Conservation (phyloP, 2,329 filamentous ascomycete species). For the Fusarium sp. region DNA sequence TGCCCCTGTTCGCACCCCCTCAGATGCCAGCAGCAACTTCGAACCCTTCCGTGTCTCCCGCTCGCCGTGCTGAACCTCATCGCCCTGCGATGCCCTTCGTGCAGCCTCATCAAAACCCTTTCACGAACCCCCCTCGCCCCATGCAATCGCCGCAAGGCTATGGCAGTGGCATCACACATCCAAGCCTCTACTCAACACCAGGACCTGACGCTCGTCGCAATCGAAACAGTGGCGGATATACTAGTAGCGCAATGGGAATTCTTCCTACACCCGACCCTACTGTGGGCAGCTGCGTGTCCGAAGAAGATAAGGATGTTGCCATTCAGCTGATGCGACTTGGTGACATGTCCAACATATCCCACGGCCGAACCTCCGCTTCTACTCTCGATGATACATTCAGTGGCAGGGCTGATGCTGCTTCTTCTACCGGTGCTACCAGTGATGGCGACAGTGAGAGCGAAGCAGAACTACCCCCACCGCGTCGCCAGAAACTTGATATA, state of each 20-base stretch:
- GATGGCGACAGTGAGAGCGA: constrained; percentile 78
- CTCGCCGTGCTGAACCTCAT: constrained; percentile 80
- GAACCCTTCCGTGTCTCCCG: constrained; percentile 95
- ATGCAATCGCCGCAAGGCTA: constrained; percentile 89
- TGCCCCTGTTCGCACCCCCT: constrained; percentile 92
- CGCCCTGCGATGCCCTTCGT: constrained; percentile 80
- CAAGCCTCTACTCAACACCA: constrained; percentile 72
- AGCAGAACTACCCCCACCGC: constrained; percentile 68
- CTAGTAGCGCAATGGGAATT: constrained; percentile 64
- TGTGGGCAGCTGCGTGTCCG: constrained; percentile 94
- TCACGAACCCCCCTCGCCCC: constrained; percentile 78
- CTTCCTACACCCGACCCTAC: constrained; percentile 97
- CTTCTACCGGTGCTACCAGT: constrained; percentile 86
- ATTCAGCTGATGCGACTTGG: constrained; percentile 96
- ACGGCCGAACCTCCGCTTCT: constrained; percentile 91
- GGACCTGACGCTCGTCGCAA: constrained; percentile 71
- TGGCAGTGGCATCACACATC: constrained; percentile 59
- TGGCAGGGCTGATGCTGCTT: constrained; percentile 85
- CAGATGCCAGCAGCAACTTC: constrained; percentile 95
- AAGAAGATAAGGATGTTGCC: constrained; percentile 93
- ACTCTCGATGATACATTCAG: constrained; percentile 95
- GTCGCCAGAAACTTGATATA: constrained; percentile 67
- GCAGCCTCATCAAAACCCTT: constrained; percentile 81
- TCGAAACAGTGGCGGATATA: constrained; percentile 71
- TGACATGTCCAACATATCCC: constrained; percentile 92